Evolutionary conservation across 129 eudicot species (phyloP).

Genomic region (Silybum marianum): DNA sequence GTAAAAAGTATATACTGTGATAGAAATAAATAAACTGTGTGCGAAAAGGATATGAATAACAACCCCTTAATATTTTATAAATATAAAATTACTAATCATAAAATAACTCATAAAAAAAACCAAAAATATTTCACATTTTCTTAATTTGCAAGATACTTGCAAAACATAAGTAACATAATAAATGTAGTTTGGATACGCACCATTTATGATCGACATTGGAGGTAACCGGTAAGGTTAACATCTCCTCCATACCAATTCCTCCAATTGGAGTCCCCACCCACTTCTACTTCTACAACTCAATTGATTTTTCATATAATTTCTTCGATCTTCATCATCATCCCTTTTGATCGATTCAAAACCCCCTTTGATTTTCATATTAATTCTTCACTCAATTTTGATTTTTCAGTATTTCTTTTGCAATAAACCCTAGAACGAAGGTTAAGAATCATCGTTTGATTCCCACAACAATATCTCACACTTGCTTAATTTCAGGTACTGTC

Average conservation of each 20-base stretch:
- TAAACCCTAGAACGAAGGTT: neutral
- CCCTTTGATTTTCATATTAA: slow-evolving; percentile 5
- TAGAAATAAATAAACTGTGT: no score
- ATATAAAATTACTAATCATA: no score
- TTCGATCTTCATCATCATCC: slow-evolving; percentile 12
- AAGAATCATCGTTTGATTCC: slow-evolving; percentile 1
- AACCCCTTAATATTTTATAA: no score
- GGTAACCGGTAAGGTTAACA: slow-evolving; percentile 21
- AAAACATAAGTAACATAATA: no score
- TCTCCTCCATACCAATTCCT: neutral
- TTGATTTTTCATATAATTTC: neutral
- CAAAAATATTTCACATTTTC: no score
- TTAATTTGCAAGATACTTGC: no score
- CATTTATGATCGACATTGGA: slow-evolving; percentile 16
- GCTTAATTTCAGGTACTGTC: slow-evolving; percentile 17
- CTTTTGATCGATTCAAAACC: slow-evolving; percentile 13
- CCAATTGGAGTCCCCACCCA: slow-evolving; percentile 18
- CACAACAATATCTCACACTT: neutral
- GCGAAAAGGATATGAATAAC: no score
- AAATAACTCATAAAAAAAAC: no score
- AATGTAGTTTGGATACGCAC: neutral
- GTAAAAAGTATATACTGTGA: no score
- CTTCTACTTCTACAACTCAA: neutral
- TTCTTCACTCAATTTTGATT: neutral
- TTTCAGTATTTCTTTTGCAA: neutral